Evolutionary conservation across 139 green algal species (phyloP), one percentile per base, ranked within the genome.

Genomic region (Spirogloea muscicola): DNA sequence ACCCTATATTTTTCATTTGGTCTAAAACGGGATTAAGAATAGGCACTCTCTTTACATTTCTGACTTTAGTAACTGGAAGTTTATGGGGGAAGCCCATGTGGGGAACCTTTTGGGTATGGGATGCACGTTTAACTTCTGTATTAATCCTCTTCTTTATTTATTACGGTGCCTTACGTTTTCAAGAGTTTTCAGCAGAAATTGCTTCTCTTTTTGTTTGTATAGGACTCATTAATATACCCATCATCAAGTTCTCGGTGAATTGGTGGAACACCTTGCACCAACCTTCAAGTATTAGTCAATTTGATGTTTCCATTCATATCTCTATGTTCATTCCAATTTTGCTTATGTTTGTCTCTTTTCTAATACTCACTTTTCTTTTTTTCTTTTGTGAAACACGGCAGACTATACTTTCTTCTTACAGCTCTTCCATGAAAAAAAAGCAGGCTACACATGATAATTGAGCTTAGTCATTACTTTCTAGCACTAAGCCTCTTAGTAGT

Each of bases 261-360:
- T 74, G 66, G 66, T 74, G 66, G 66, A 74, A 74, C 40, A 74
- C 66, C 52, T 64, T 74, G 25, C 66, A 74, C 37, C 66, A 74
- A 33, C 66, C 66, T 21, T 63, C 66, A 41, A 74, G 66, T 72
- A 72, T 72, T 37, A 69, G 61, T 69, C 61, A 69, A 69, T 69
- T 69, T 37, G 61, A 42, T 38, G 37, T 42, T 48, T 69, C 61
- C 40, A 69, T 69, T n/a, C 61, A 69, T 27, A 37, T 69, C 52
- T 69, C 61, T 57, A 69, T 69, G 61, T 42, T 69, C 40, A 21
- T 69, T 21, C 61, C 61, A 57, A 69, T 69, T 37, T 57, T 69
- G 40, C 37, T 69, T 25, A 69, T 69, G 61, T 69, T 69, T 69
- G 34, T 37, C 34, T 58, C 21, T 21, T 69, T 69, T 69, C n/a